Evolutionary conservation across 2,329 filamentous ascomycete genomes (phyloP).

Genomic region (Sphaerulina musiva): DNA sequence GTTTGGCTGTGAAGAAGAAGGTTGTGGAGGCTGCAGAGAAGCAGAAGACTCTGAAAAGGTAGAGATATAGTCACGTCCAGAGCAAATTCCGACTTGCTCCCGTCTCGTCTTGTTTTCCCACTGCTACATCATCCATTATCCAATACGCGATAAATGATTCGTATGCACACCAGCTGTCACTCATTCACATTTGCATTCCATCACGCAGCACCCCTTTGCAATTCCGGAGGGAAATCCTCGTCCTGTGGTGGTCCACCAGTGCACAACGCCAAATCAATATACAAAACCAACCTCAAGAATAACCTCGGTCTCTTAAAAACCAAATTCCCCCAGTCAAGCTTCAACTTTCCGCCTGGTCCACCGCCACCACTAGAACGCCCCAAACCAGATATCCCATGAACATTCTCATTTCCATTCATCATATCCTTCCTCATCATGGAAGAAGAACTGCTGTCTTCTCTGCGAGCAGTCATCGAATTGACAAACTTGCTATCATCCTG

Average conservation of each 20-base stretch:
- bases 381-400: not conserved
- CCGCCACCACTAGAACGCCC: not conserved
- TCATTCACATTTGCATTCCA: not conserved
- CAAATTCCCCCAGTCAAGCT: constrained; percentile 22
- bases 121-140: not conserved
- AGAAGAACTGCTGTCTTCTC: constrained; percentile 1
- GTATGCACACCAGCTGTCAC: not conserved
- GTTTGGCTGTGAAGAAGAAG: constrained; percentile 68
- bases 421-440: constrained; percentile 7
- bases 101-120: not conserved
- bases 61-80: constrained; percentile 1
- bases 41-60: constrained; percentile 66
- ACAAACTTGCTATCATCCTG: constrained; percentile 20
- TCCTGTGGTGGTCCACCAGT: constrained; percentile 18
- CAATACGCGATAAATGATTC: not conserved
- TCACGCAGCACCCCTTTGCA: constrained; percentile 16
- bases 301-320: constrained; percentile 21
- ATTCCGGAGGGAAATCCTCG: constrained; percentile 20
- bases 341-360: constrained; percentile 12
- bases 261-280: constrained; percentile 20
- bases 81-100: no score
- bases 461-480: constrained; percentile 18
- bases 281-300: constrained; percentile 18
- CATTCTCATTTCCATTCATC: constrained; percentile 5
- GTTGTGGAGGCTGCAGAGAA: constrained; percentile 83